Conservation (phyloP, 306 rosid species). For the Cucumis cinereus region DNA sequence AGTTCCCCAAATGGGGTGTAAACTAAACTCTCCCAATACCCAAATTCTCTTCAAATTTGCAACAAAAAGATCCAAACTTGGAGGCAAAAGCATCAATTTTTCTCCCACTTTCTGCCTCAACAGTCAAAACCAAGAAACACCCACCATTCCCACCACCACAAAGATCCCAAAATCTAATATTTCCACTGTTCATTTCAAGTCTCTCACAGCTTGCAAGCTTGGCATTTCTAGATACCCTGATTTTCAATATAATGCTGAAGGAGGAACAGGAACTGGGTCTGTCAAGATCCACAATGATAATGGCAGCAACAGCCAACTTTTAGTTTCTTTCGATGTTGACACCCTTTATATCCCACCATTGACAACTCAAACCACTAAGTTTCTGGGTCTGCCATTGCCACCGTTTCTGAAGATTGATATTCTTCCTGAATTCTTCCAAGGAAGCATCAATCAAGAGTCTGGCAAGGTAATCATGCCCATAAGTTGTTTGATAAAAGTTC, state of each 20-base stretch:
- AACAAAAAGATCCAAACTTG: constrained; percentile 19
- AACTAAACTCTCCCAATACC: constrained; percentile 35
- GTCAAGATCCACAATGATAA: constrained; percentile 18
- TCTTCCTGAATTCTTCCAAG: constrained; percentile 50
- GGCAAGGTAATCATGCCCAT: constrained; percentile 39
- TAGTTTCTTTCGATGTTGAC: constrained; percentile 56
- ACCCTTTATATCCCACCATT: constrained; percentile 66
- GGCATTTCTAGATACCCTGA: constrained; percentile 76
- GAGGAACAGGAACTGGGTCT: constrained; percentile 62
- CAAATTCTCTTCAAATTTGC: constrained; percentile 29
- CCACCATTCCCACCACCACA: constrained; percentile 5
- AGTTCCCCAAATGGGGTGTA: constrained; percentile 33
- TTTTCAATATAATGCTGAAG: constrained; percentile 70
- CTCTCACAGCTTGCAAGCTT: constrained; percentile 58
- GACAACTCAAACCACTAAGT: constrained; percentile 58
- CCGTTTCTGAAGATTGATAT: constrained; percentile 75
- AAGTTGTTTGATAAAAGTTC: neutral
- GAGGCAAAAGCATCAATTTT: constrained; percentile 23
- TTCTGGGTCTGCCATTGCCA: constrained; percentile 78
- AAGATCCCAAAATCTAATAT: constrained; percentile 17
- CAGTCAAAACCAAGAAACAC: constrained; percentile 17
- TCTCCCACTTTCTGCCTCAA: constrained; percentile 33
- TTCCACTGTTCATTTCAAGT: constrained; percentile 40
- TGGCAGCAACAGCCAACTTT: constrained; percentile 17
- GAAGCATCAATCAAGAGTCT: constrained; percentile 48